These are phyloP conservation scores for Globisporangium ultimum DNA, from an alignment of 352 stramenopile species.

Conservation along the genomic window DNA sequence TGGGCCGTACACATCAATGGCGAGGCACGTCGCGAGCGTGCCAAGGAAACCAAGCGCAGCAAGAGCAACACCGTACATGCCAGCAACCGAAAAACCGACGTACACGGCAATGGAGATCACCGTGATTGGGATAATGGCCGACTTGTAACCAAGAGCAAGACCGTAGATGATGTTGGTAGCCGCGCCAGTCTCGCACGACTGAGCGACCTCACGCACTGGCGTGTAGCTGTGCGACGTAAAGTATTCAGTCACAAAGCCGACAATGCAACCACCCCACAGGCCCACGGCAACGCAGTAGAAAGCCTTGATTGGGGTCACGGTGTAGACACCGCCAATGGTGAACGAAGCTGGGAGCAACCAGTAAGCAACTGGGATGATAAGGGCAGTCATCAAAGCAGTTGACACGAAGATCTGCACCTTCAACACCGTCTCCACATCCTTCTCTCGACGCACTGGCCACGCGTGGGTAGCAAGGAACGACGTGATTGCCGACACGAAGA, in stretches of 20 bases:
- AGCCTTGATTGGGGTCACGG: slow-evolving; percentile 82
- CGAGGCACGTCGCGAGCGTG: slow-evolving; percentile 97
- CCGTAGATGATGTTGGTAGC: slow-evolving; percentile 99
- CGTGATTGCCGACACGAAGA: slow-evolving; percentile 95
- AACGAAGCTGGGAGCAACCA: slow-evolving; percentile 93
- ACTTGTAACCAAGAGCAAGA: slow-evolving; percentile 99
- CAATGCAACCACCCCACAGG: slow-evolving; percentile 96
- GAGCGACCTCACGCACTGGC: slow-evolving; percentile 94
- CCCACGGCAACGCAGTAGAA: slow-evolving; percentile 94
- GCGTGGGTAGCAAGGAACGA: slow-evolving; percentile 98
- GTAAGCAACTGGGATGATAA: slow-evolving; percentile 89
- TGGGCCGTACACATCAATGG: slow-evolving; percentile 99
- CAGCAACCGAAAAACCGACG: slow-evolving; percentile 94
- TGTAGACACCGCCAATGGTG: slow-evolving; percentile 68
- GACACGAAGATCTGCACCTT: slow-evolving; percentile 98
- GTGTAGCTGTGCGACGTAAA: slow-evolving; percentile 98
- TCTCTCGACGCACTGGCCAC: slow-evolving; percentile 92
- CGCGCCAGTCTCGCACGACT: slow-evolving; percentile 97
- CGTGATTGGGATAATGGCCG: slow-evolving; percentile 98
- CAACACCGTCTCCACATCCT: slow-evolving; percentile 95
- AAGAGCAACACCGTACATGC: slow-evolving; percentile 97
- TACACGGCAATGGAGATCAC: slow-evolving; percentile 98
- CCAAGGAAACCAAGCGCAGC: slow-evolving; percentile 98
- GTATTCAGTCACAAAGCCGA: slow-evolving; percentile 99
- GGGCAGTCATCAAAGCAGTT: slow-evolving; percentile 94